These are phyloP conservation scores for Nemania sp. DNA, from an alignment of 2,329 filamentous ascomycete species.

Conservation along the genomic window DNA sequence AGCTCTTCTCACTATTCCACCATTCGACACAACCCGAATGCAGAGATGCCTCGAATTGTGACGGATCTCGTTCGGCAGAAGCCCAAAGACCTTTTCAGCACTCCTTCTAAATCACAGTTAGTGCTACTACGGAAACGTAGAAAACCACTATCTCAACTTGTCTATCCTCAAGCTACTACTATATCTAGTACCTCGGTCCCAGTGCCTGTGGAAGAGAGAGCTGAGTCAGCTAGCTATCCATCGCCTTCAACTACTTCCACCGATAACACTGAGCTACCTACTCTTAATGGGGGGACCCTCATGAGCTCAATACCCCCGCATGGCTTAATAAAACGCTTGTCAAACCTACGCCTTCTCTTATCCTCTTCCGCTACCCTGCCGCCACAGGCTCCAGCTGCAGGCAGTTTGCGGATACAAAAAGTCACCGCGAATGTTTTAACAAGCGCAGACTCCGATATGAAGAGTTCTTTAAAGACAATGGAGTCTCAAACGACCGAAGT, in stretches of 20 bases:
- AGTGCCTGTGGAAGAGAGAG: conserved; percentile 12
- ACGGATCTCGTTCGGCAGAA: conserved; percentile 39
- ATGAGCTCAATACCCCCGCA: conserved; percentile 35
- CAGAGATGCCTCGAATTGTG: conserved; percentile 35
- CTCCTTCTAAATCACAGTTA: conserved; percentile 39
- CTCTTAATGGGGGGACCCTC: conserved; percentile 19
- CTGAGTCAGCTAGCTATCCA: conserved; percentile 19
- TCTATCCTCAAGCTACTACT: conserved; percentile 18
- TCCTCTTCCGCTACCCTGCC: conserved; percentile 27
- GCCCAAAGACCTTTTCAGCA: conserved; percentile 46
- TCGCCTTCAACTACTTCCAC: conserved; percentile 20
- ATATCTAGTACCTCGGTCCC: conserved; percentile 6
- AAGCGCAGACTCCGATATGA: conserved; percentile 33
- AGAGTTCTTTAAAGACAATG: conserved; percentile 24
- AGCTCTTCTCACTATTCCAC: conserved; percentile 41
- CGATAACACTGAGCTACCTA: conserved; percentile 25
- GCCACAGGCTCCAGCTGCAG: conserved; percentile 1
- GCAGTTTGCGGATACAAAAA: conserved; percentile 22
- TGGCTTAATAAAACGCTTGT: conserved; percentile 45
- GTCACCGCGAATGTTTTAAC: conserved; percentile 21
- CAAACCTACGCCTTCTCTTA: conserved; percentile 45
- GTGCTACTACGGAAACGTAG: conserved; percentile 35
- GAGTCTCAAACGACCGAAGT: conserved; percentile 27
- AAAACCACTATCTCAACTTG: conserved; percentile 32
- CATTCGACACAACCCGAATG: conserved; percentile 41